Evolutionary conservation across 2,329 filamentous ascomycete genomes (phyloP), one percentile per base, ranked within the genome.

Genomic region (Cadophora sp.): DNA sequence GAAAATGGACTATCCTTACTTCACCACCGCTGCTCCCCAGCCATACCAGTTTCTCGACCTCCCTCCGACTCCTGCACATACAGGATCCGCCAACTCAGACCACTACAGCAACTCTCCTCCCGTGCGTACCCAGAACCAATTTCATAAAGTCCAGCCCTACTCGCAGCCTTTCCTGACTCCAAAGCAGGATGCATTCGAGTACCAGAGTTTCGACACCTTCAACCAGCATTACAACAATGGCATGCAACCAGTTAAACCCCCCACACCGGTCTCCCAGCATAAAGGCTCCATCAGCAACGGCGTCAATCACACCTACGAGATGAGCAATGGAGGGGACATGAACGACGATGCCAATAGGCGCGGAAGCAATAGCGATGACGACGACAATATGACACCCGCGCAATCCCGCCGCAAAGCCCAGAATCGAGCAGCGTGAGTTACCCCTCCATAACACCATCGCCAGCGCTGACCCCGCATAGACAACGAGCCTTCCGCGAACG

Each of bases 401-500:
- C 84, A 87, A 75, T 83, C 81, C 64, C 87, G 88, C 74, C 83
- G 90, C 72, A 92, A 92, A 78, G 89, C 88, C 60, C 90, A 92
- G 76, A 92, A 92, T 72, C 81, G 90, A 75, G 90, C 90, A 79
- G 90, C 90, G 90, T 92, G 87, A 79, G 88, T 81, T 56, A 60
- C 64, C 55, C 64, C 60, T 58, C 37, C 34, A 59, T 9, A 12
- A 19, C 58, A 19, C 46, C 56, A 40, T 27, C 24, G 40, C 12
- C 19, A 40, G 12, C 29, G 22, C 43, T 53, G 58, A 65, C 59
- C 19, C 19, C 26, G 37, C 26, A 19, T 66, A 97, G 95, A 59
- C 96, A 98, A 85, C 91, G 95, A 75, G 95, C 96, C 37, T 98
- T 98, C 80, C 93, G 95, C 69, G 95, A 98, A 80, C 91, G 95